phyloP scores from a whole-genome alignment of 2,329 filamentous ascomycete species.

The Talaromyces atroroseus region DNA sequence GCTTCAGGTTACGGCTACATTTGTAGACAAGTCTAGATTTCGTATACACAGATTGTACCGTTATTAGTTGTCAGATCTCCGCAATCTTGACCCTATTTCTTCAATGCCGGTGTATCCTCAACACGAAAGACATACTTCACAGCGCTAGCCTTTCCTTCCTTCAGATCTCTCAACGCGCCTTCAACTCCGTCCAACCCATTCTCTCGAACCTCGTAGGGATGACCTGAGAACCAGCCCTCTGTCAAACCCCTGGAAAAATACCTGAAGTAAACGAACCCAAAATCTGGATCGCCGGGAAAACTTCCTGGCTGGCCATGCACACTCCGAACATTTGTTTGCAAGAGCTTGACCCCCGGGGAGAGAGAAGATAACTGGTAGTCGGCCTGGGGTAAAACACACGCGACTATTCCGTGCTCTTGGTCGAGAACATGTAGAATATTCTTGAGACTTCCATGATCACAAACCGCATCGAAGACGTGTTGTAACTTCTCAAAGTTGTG shows the following conservation, averaged over 20 bases:
- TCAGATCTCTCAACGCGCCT: slow-evolving; percentile 50
- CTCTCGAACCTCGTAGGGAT: slow-evolving; percentile 47
- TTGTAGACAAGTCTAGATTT: too few relatives aligned
- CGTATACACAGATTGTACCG: too few relatives aligned
- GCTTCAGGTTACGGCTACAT: not conserved
- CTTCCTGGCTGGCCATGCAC: slow-evolving; percentile 22
- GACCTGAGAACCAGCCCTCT: slow-evolving; percentile 46
- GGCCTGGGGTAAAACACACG: not conserved
- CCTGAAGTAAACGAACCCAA: slow-evolving; percentile 42
- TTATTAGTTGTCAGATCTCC: too few relatives aligned
- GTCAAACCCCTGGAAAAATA: slow-evolving; percentile 43
- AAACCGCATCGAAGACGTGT: slow-evolving; percentile 55
- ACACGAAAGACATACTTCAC: slow-evolving; percentile 60
- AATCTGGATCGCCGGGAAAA: slow-evolving; percentile 32
- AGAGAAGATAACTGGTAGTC: slow-evolving; percentile 33
- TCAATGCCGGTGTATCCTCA: slow-evolving; percentile 39
- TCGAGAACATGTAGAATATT: slow-evolving; percentile 45
- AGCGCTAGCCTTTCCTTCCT: slow-evolving; percentile 56
- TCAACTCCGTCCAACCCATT: slow-evolving; percentile 53
- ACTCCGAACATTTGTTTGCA: slow-evolving; percentile 32
- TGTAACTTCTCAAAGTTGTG: slow-evolving; percentile 35
- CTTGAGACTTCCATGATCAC: slow-evolving; percentile 46
- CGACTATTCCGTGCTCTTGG: slow-evolving; percentile 16
- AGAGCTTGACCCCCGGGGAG: slow-evolving; percentile 33
- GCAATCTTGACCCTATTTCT: too few relatives aligned